Evolutionary conservation across 768 basidiomycete genomes (phyloP).

Genomic region (Psilocybe tampanensis): DNA sequence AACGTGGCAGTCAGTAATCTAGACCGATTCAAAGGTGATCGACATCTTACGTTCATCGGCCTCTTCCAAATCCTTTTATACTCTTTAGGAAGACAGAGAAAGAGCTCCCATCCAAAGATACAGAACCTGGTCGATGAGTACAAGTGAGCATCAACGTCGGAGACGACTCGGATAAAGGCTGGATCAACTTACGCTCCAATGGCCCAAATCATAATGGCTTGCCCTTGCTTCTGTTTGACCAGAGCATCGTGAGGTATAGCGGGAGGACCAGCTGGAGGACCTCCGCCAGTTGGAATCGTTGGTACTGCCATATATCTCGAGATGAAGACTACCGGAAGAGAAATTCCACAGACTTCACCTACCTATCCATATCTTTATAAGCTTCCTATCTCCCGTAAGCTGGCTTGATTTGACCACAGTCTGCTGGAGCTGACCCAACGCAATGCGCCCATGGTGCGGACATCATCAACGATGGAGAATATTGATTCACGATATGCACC

Average conservation of each 20-base stretch:
- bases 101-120: slow-evolving; percentile 30
- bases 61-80: slow-evolving; percentile 27
- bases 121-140: slow-evolving; percentile 21
- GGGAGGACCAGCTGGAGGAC: slow-evolving; percentile 6
- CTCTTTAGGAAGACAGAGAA: slow-evolving; percentile 27
- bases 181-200: slow-evolving; percentile 25
- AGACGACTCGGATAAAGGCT: slow-evolving; percentile 4
- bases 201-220: slow-evolving; percentile 24
- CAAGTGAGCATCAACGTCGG: not conserved
- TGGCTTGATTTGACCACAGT: too few species aligned
- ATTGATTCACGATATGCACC: too few species aligned
- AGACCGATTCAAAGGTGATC: not conserved
- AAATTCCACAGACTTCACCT: too few species aligned
- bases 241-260: slow-evolving; percentile 18
- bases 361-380: too few species aligned
- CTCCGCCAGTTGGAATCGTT: not conserved
- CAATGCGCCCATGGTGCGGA: too few species aligned
- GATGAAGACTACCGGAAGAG: too few species aligned
- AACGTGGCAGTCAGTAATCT: not conserved
- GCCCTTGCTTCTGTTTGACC: slow-evolving; percentile 21
- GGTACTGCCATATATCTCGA: slow-evolving; percentile 1
- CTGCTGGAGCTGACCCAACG: too few species aligned
- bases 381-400: too few species aligned
- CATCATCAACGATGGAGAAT: too few species aligned
- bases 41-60: slow-evolving; percentile 20